Conservation (phyloP, 805 yeast genomes). For the Candida anglica region DNA sequence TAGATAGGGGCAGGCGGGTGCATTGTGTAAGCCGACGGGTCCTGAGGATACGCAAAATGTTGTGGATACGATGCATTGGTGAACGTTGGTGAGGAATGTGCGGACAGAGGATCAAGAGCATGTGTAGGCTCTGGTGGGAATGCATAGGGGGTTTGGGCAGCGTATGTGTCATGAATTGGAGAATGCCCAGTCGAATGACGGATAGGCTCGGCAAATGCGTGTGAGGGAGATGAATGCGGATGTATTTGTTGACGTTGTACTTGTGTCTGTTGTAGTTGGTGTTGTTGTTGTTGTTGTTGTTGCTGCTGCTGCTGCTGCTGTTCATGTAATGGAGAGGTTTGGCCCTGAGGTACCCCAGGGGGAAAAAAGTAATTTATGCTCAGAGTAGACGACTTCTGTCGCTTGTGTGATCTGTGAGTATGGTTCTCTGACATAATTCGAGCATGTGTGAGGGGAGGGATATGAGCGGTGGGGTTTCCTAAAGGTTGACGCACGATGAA, state of each 20-base stretch:
- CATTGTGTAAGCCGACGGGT: constrained; percentile 1
- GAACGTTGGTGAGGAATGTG: constrained; percentile 2
- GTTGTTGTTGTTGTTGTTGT: constrained; percentile 3
- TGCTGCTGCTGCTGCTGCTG: constrained; percentile 3
- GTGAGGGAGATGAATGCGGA: too few species aligned
- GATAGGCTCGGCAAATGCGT: too few species aligned
- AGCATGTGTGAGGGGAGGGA: constrained; percentile 4
- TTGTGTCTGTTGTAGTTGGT: constrained; percentile 4
- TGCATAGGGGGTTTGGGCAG: constrained; percentile 1
- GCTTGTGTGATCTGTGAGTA: constrained; percentile 25
- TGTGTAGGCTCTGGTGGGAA: constrained; percentile 1
- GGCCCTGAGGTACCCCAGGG: constrained; percentile 6
- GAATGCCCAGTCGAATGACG: constrained; percentile 1
- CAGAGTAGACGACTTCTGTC: constrained; percentile 33
- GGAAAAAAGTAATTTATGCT: constrained; percentile 25
- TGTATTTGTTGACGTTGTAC: constrained; percentile 4
- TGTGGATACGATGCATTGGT: background rate
- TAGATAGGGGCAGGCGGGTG: constrained; percentile 1
- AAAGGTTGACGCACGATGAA: too few species aligned
- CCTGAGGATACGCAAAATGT: constrained; percentile 1
- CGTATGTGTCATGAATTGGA: constrained; percentile 3
- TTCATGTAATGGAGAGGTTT: constrained; percentile 5
- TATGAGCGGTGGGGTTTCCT: too few species aligned
- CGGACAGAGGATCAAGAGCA: constrained; percentile 3
- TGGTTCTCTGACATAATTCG: constrained; percentile 13